Conservation (phyloP, 495 filamentous ascomycete genomes). For the Terfezia boudieri region DNA sequence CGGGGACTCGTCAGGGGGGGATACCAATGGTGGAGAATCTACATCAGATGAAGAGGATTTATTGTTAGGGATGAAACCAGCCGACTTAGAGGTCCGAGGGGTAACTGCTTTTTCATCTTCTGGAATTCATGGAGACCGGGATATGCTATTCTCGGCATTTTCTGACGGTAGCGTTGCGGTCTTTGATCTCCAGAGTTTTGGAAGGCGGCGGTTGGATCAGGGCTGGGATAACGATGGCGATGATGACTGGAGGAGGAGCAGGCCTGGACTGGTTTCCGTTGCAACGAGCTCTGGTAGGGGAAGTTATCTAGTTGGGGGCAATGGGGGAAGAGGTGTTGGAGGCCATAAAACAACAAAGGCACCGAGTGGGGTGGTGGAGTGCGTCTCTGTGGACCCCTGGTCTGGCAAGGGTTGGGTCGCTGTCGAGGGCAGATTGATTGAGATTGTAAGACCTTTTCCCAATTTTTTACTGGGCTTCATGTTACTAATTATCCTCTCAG, state of each 20-base stretch:
- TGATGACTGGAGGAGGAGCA: conserved; percentile 6
- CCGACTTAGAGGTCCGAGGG: conserved; percentile 7
- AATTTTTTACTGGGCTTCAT: neutral
- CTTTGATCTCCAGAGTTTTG: neutral
- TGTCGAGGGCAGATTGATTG: conserved; percentile 10
- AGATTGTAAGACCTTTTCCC: conserved; percentile 6
- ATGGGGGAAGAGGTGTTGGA: conserved; percentile 8
- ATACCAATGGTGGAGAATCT: conserved; percentile 1
- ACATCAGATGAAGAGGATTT: conserved; percentile 1
- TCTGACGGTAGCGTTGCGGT: conserved; percentile 14
- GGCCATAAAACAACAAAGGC: neutral
- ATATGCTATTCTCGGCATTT: conserved; percentile 13
- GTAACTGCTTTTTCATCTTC: conserved; percentile 7
- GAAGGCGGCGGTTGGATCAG: neutral
- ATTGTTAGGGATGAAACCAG: too few relatives aligned
- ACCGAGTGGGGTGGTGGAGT: conserved; percentile 4
- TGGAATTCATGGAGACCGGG: conserved; percentile 1
- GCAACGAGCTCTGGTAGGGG: conserved; percentile 1
- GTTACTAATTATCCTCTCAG: conserved; percentile 2
- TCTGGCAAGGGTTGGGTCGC: conserved; percentile 9
- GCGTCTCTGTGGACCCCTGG: conserved; percentile 6
- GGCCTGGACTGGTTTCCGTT: conserved; percentile 7
- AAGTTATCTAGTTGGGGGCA: conserved; percentile 5
- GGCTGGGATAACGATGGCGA: neutral
- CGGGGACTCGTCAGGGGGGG: neutral